A percentile compares a stretch with the other conserved stretches of the same genome.
These are phyloP conservation scores for Diplocarpon mali DNA, from an alignment of 2,329 filamentous ascomycete genomes.

Conservation along the genomic window DNA sequence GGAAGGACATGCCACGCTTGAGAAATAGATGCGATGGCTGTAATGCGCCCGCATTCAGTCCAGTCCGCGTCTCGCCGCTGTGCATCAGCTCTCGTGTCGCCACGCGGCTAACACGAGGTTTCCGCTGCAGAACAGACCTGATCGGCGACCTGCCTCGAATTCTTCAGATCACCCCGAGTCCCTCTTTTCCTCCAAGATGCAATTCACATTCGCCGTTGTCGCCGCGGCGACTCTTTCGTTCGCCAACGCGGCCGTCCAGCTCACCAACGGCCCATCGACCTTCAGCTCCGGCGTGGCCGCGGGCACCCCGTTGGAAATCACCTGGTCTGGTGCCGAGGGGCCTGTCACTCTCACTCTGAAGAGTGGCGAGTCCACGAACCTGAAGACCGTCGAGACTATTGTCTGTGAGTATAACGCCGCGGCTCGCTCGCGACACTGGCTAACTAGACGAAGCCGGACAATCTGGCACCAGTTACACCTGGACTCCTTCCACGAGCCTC, in stretches of 20 bases:
- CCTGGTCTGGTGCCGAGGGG: constrained; percentile 20
- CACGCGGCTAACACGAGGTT: constrained; percentile 1
- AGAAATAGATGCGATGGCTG: too few relatives aligned
- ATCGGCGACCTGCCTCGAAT: too few relatives aligned
- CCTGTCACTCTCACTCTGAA: constrained; percentile 23
- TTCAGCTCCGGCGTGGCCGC: constrained; percentile 16
- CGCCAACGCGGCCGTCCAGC: constrained; percentile 12
- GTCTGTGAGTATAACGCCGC: constrained; percentile 15
- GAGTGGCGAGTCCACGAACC: constrained; percentile 17
- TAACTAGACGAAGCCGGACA: constrained; percentile 13
- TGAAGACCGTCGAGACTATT: constrained; percentile 20
- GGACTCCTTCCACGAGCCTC: constrained; percentile 15
- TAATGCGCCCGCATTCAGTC: constrained; percentile 4
- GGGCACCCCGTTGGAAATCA: constrained; percentile 19
- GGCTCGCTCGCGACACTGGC: background rate
- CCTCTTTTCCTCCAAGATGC: constrained; percentile 24
- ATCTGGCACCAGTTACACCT: constrained; percentile 18
- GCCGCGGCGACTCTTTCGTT: constrained; percentile 15
- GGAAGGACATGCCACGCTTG: too few relatives aligned
- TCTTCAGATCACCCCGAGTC: constrained; percentile 5
- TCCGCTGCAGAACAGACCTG: background rate
- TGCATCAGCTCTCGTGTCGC: background rate
- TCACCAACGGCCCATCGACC: constrained; percentile 19
- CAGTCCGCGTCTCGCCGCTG: constrained; percentile 5
- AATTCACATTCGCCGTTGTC: constrained; percentile 21